phyloP scores from a whole-genome alignment of 31 red algal genomes.

The Asparagopsis taxiformis region DNA sequence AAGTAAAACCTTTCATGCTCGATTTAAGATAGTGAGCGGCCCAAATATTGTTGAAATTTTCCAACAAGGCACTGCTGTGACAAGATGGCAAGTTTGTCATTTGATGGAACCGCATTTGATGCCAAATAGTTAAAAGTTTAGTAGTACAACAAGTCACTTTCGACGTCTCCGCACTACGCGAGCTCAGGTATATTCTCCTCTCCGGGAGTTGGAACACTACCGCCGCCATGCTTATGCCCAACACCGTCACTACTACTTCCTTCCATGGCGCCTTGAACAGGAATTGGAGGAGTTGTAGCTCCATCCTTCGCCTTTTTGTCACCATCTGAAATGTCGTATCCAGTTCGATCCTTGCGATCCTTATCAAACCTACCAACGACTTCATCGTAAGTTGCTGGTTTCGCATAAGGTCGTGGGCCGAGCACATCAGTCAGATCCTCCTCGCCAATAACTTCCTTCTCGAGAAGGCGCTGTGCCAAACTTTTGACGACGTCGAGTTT shows the following conservation, averaged over 20 bases:
- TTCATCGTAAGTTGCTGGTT: slow-evolving; percentile 92
- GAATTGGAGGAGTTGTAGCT: slow-evolving; percentile 25
- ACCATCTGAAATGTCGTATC: slow-evolving; percentile 13
- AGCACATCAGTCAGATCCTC: slow-evolving; percentile 87
- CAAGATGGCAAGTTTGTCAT: too few relatives aligned
- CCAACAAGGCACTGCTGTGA: too few relatives aligned
- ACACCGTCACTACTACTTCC: not conserved
- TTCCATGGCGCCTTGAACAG: slow-evolving; percentile 14
- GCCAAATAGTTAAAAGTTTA: slow-evolving; percentile 1
- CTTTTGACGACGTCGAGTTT: slow-evolving; percentile 73
- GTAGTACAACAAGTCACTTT: not conserved
- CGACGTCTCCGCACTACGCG: slow-evolving; percentile 1
- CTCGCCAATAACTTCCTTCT: slow-evolving; percentile 92
- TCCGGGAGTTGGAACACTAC: slow-evolving; percentile 3
- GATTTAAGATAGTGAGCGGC: too few relatives aligned
- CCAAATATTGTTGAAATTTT: too few relatives aligned
- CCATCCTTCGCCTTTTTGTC: slow-evolving; percentile 14
- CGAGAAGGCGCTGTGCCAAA: slow-evolving; percentile 75
- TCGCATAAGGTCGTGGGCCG: slow-evolving; percentile 70
- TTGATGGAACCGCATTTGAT: too few relatives aligned
- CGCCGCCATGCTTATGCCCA: slow-evolving; percentile 2
- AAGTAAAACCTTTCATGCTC: too few relatives aligned
- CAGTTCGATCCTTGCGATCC: slow-evolving; percentile 70
- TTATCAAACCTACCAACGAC: slow-evolving; percentile 81
- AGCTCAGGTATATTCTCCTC: slow-evolving; percentile 25